Conservation (phyloP, 306 rosid genomes). For the Trifolium dubium region DNA sequence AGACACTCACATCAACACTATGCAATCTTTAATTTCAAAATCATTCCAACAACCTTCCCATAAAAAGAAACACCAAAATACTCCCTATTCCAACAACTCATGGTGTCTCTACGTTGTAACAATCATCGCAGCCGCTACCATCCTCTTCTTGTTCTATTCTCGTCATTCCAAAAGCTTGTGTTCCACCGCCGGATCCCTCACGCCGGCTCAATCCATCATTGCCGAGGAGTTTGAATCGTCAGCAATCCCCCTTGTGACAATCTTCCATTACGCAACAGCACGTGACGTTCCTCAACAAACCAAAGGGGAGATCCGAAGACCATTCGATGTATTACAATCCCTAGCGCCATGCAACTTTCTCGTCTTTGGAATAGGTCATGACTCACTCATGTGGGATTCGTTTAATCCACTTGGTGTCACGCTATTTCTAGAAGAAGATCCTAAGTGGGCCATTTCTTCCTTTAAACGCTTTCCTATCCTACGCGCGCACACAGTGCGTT, state of each 20-base stretch:
- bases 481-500: constrained; percentile 52
- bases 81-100: constrained; percentile 31
- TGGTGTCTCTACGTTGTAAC: constrained; percentile 39
- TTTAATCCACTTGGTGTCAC: constrained; percentile 80
- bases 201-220: neutral
- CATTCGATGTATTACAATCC: constrained; percentile 60
- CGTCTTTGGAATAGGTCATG: constrained; percentile 80
- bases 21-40: constrained; percentile 39
- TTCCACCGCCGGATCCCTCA: constrained; percentile 29
- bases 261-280: constrained; percentile 86
- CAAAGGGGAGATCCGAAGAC: constrained; percentile 51
- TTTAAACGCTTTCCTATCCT: constrained; percentile 60
- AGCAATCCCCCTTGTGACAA: constrained; percentile 52
- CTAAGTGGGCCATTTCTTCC: constrained; percentile 61
- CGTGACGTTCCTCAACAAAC: constrained; percentile 58
- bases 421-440: constrained; percentile 83
- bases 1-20: constrained; percentile 17
- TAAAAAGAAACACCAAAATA: constrained; percentile 46
- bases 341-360: constrained; percentile 79
- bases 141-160: constrained; percentile 43
- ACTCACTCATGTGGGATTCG: constrained; percentile 90
- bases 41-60: neutral
- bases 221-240: constrained; percentile 37
- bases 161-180: constrained; percentile 25
- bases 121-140: constrained; percentile 39